Evolutionary conservation across 108 stramenopile species (phyloP), one percentile per base, ranked within the genome.

Genomic region (Aurantiochytrium sp.): DNA sequence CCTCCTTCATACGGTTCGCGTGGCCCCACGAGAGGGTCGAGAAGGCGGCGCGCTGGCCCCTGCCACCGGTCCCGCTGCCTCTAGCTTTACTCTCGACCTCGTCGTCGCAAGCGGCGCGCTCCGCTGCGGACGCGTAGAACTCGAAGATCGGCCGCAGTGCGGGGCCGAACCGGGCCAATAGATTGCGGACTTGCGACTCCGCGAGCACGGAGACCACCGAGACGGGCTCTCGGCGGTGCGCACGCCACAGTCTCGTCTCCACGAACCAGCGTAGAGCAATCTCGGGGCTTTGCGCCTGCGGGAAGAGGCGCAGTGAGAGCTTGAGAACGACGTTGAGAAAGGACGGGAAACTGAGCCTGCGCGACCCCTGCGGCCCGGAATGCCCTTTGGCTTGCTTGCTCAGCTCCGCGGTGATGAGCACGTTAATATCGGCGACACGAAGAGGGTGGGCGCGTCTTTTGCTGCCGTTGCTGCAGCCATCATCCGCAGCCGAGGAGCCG

Each of bases 171-270:
- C 91, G 89, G 21, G 85, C 32, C 34, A 89, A 54, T 6, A 93
- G 73, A 4, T 73, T 86, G 42, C 50, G 21, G n/a, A 93, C 90
- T 2, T 90, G 45, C 6, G 87, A 52, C 34, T 93, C 90, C 31
- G 30, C 19, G 37, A 93, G 42, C 34, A 89, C 54, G 4, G 30
- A 55, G 36, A 55, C 73, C 36, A 92, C 45, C 6, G 86, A 45
- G 22, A 48, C 17, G 6, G 73, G 42, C 15, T 81, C 30, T 81
- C 73, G 12, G 39, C 19, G 27, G 0, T 81, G 81, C 19, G 93
- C 93, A n/a, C 89, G 68, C 5, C 92, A 92, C n/a, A 94, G 86
- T 15, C 91, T 68, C 88, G 91, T 91, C n/a, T 92, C 89, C 91
- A 92, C 91, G 4, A 94, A 85, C 30, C 92, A 87, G 85, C 91